Percentiles rank a stretch among this genome's conserved stretches.
These are phyloP conservation scores for Saccharata proteae DNA, from an alignment of 2,329 filamentous ascomycete species.

Conservation along the genomic window DNA sequence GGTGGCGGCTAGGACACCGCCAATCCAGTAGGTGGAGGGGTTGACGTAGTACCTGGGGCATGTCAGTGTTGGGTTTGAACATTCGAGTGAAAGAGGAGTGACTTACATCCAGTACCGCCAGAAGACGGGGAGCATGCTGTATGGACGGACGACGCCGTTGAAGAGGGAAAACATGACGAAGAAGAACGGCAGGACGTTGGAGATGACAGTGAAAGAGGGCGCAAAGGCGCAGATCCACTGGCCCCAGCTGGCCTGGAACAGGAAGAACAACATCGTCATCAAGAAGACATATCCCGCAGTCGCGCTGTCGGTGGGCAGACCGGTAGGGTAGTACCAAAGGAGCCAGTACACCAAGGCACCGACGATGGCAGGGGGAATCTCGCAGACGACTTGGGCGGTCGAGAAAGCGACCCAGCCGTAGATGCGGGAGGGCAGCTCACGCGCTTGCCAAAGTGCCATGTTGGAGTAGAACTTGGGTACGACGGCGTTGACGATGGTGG, in stretches of 20 bases:
- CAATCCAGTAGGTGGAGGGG: conserved; percentile 60
- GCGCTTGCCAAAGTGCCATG: conserved; percentile 58
- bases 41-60: conserved; percentile 45
- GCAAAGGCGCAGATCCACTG: conserved; percentile 80
- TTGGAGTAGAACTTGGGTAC: conserved; percentile 70
- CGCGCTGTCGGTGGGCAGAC: conserved; percentile 52
- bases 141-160: conserved; percentile 65
- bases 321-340: conserved; percentile 66
- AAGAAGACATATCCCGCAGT: conserved; percentile 65
- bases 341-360: conserved; percentile 56
- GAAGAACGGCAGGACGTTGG: conserved; percentile 64
- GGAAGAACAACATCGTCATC: conserved; percentile 65
- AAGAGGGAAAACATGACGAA: conserved; percentile 67
- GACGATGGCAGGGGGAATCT: conserved; percentile 59
- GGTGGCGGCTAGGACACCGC: conserved; percentile 54
- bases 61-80: not conserved
- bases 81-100: not conserved
- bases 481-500: conserved; percentile 59
- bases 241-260: conserved; percentile 65
- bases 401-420: conserved; percentile 70
- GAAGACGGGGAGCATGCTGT: conserved; percentile 51
- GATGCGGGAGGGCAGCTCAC: conserved; percentile 62
- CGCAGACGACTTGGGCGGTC: conserved; percentile 59
- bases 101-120: conserved; percentile 55
- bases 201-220: conserved; percentile 65